Percentiles rank a stretch among this genome's conserved stretches.
phyloP scores from a whole-genome alignment of 306 rosid species.

The Prinsepia uniflora region DNA sequence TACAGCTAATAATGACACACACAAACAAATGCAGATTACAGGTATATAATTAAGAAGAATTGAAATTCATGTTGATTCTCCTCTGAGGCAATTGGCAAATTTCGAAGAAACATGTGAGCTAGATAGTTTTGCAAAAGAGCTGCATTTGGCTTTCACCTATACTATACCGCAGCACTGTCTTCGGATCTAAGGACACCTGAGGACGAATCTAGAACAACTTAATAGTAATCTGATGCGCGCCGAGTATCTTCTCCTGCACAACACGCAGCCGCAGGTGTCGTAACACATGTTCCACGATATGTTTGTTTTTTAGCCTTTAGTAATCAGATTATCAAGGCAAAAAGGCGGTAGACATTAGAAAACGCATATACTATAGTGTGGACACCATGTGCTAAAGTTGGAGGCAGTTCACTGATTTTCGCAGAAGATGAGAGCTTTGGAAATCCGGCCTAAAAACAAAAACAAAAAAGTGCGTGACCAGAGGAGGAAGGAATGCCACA shows the following conservation, averaged over 20 bases:
- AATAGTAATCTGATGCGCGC: slow-evolving; percentile 16
- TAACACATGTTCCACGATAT: slow-evolving; percentile 35
- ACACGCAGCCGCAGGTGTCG: slow-evolving; percentile 18
- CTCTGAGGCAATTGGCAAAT: not conserved
- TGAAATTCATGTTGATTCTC: not conserved
- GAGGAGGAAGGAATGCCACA: slow-evolving; percentile 53
- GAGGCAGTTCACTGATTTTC: slow-evolving; percentile 30
- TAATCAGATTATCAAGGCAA: not conserved
- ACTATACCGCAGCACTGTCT: slow-evolving; percentile 25
- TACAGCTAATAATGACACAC: no score
- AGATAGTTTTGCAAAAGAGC: not conserved
- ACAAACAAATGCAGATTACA: no score
- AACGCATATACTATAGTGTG: slow-evolving; percentile 24
- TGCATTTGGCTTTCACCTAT: not conserved
- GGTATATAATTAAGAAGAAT: no score
- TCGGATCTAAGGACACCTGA: slow-evolving; percentile 46
- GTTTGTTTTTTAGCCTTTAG: not conserved
- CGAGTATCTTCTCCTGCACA: slow-evolving; percentile 32
- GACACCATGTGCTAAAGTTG: slow-evolving; percentile 60
- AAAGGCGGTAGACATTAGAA: not conserved
- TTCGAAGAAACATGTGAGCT: not conserved
- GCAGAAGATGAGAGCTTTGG: slow-evolving; percentile 41
- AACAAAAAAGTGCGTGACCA: slow-evolving; percentile 19
- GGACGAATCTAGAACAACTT: slow-evolving; percentile 34
- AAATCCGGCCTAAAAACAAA: slow-evolving; percentile 53